Evolutionary conservation across 129 eudicot species (phyloP).

Genomic region (Lonicera japonica): DNA sequence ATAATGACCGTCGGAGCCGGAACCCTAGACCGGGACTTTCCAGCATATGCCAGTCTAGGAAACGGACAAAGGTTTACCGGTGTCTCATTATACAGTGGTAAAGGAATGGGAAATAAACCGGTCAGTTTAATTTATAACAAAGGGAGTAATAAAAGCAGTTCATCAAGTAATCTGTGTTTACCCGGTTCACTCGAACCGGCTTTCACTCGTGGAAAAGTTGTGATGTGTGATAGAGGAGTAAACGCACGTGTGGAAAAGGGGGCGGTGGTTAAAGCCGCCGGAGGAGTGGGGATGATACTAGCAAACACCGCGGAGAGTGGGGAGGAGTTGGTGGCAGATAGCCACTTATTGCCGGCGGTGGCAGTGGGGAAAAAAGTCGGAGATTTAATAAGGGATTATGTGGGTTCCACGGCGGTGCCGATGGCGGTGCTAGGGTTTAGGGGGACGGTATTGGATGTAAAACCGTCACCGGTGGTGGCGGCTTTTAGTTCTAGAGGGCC

Average conservation of each 20-base stretch:
- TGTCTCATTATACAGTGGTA: conserved; percentile 71
- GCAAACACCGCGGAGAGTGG: conserved; percentile 85
- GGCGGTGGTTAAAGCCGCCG: conserved; percentile 58
- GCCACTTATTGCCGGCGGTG: conserved; percentile 74
- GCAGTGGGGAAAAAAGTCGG: conserved; percentile 69
- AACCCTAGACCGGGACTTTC: conserved; percentile 78
- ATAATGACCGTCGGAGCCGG: conserved; percentile 94
- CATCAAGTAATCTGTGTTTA: conserved; percentile 47
- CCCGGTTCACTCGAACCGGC: conserved; percentile 61
- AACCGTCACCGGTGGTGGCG: conserved; percentile 96
- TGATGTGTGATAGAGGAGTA: conserved; percentile 68
- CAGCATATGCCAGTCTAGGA: conserved; percentile 53
- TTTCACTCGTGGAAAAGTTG: conserved; percentile 60
- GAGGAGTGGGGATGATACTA: conserved; percentile 79
- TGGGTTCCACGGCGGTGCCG: conserved; percentile 25
- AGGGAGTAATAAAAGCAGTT: conserved; percentile 15
- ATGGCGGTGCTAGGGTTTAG: conserved; percentile 60
- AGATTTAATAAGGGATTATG: conserved; percentile 42
- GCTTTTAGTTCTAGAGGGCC: conserved; percentile 92
- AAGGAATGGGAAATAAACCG: conserved; percentile 55
- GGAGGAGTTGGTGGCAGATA: conserved; percentile 87
- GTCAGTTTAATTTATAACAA: conserved; percentile 44
- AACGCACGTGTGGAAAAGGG: conserved; percentile 86
- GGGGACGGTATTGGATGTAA: conserved; percentile 73
- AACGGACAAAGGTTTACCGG: conserved; percentile 44